A percentile compares a stretch with the other conserved stretches of the same genome.
These are phyloP conservation scores for Lomentospora prolificans DNA, from an alignment of 2,329 filamentous ascomycete species.

Conservation along the genomic window DNA sequence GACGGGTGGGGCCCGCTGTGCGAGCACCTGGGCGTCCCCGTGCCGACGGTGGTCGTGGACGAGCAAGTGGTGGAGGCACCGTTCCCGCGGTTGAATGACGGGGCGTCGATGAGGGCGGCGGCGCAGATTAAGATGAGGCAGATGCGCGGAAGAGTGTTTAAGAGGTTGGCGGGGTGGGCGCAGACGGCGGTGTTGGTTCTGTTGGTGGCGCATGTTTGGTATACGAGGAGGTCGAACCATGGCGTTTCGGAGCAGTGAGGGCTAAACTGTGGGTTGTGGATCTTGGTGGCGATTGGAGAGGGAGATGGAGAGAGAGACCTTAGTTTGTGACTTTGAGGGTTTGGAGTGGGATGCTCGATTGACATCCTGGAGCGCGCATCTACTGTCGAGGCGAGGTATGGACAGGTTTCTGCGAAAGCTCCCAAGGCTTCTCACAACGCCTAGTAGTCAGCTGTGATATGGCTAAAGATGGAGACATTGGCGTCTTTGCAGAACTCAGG, in stretches of 20 bases:
- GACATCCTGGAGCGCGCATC: no score
- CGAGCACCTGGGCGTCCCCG: constrained; percentile 24
- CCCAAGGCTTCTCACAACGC: no score
- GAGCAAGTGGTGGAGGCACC: constrained; percentile 12
- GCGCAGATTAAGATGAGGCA: constrained; percentile 8
- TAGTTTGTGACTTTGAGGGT: no score
- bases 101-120: constrained; percentile 9
- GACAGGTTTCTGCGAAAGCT: no score
- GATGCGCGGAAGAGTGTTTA: constrained; percentile 12
- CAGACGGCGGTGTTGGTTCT: constrained; percentile 9
- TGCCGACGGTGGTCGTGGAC: constrained; percentile 19
- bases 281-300: no score
- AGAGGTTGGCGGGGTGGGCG: constrained; percentile 10
- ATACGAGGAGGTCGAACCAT: neutral
- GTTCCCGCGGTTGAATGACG: constrained; percentile 16
- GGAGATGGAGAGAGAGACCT: no score
- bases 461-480: no score
- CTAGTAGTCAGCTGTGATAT: no score
- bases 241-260: neutral
- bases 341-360: no score
- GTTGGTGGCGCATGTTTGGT: constrained; percentile 4
- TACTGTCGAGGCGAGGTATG: no score
- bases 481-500: no score
- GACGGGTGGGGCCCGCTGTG: constrained; percentile 33
- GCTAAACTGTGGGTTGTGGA: neutral